Evolutionary conservation across 2,329 filamentous ascomycete genomes (phyloP).

Genomic region (Tolypocladium endophyticum): DNA sequence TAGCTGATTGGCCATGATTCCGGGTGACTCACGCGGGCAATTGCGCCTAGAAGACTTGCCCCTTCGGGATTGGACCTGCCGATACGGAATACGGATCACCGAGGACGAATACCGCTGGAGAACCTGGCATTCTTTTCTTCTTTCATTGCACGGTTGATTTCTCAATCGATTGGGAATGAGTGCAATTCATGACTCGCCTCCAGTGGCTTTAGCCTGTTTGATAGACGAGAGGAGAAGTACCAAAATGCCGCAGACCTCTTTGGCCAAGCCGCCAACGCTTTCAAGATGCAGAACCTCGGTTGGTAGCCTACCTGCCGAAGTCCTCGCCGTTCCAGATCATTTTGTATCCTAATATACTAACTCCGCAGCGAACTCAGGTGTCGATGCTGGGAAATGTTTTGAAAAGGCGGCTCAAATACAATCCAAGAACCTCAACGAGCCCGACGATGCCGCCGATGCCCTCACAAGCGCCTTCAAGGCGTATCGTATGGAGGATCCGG

Average conservation of each 20-base stretch:
- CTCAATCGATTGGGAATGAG: too few species aligned
- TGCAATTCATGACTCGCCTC: too few species aligned
- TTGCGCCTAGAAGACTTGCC: too few species aligned
- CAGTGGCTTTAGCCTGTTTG: slow-evolving; percentile 82
- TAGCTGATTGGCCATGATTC: background rate
- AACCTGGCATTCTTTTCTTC: too few species aligned
- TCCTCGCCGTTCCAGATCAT: background rate
- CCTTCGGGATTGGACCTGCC: too few species aligned
- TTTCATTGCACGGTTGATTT: too few species aligned
- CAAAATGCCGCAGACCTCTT: slow-evolving; percentile 84
- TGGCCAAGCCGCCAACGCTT: slow-evolving; percentile 81
- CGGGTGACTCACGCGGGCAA: background rate
- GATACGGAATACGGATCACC: too few species aligned
- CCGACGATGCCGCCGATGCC: slow-evolving; percentile 83
- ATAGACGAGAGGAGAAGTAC: slow-evolving; percentile 77
- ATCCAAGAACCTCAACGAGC: slow-evolving; percentile 71
- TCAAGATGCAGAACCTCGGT: slow-evolving; percentile 80
- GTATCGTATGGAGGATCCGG: slow-evolving; percentile 75
- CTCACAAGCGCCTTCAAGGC: slow-evolving; percentile 89
- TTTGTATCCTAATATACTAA: background rate
- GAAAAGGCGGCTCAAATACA: slow-evolving; percentile 79
- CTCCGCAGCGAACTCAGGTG: slow-evolving; percentile 37
- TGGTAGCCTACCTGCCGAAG: slow-evolving; percentile 15
- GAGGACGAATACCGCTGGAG: too few species aligned
- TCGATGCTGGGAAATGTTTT: slow-evolving; percentile 78